Evolutionary conservation across 306 rosid species (phyloP).

Genomic region (Dryas drummondii): DNA sequence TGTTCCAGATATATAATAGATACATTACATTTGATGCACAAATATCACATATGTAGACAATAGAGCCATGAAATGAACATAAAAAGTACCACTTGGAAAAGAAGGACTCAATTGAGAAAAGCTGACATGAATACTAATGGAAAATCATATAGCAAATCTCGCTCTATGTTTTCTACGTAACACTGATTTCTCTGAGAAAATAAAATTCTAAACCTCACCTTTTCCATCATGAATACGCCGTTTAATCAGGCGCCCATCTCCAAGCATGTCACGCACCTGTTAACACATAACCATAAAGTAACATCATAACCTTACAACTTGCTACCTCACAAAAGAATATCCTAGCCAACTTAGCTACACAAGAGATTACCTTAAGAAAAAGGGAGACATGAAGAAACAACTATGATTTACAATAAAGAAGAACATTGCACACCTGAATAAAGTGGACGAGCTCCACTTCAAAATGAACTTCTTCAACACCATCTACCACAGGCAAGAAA

Average conservation of each 20-base stretch:
- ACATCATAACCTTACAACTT: conserved; percentile 13
- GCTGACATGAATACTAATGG: conserved; percentile 1
- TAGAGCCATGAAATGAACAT: neutral
- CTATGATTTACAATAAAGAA: conserved; percentile 19
- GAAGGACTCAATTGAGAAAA: conserved; percentile 1
- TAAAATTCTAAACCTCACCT: conserved; percentile 48
- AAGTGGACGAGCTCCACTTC: conserved; percentile 95
- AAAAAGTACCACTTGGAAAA: neutral
- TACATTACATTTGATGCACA: conserved; percentile 12
- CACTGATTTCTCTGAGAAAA: neutral
- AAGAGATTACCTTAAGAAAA: neutral
- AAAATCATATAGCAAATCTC: conserved; percentile 18
- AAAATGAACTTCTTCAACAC: conserved; percentile 73
- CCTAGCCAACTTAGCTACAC: conserved; percentile 2
- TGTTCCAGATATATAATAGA: conserved; percentile 29
- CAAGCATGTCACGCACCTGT: conserved; percentile 97
- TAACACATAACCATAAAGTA: conserved; percentile 30
- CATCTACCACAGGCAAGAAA: conserved; percentile 60
- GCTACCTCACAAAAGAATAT: neutral
- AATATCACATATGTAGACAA: neutral
- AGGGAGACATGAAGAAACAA: conserved; percentile 12
- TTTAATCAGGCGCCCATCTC: conserved; percentile 93
- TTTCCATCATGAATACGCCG: conserved; percentile 85
- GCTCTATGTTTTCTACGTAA: conserved; percentile 18
- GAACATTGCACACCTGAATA: conserved; percentile 63